Evolutionary conservation across 2,329 filamentous ascomycete species (phyloP).

Genomic region (Aspergillus versicolor): DNA sequence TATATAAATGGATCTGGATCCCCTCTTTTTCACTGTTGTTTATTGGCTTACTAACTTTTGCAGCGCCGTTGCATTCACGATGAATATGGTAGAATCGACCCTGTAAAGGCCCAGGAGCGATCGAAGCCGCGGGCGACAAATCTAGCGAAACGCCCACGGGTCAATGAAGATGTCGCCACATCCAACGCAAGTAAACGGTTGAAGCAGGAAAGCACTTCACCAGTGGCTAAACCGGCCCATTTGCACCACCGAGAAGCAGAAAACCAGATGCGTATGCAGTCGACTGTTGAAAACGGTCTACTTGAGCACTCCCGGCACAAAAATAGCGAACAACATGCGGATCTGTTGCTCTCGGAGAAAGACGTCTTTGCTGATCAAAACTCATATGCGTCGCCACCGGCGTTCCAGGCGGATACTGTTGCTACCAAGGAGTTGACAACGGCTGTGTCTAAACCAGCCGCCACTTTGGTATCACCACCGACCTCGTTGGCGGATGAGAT

Average conservation of each 20-base stretch:
- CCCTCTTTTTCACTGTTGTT: neutral
- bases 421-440: conserved; percentile 30
- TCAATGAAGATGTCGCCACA: conserved; percentile 40
- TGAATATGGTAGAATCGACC: conserved; percentile 63
- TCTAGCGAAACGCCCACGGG: conserved; percentile 55
- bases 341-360: conserved; percentile 18
- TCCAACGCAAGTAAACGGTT: conserved; percentile 29
- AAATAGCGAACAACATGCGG: conserved; percentile 14
- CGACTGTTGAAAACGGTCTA: conserved; percentile 8
- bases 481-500: conserved; percentile 45
- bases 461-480: conserved; percentile 45
- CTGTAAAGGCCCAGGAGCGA: conserved; percentile 61
- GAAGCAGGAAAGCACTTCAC: conserved; percentile 36
- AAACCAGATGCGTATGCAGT: conserved; percentile 15
- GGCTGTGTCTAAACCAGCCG: conserved; percentile 31
- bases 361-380: conserved; percentile 23
- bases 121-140: conserved; percentile 59
- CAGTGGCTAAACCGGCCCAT: conserved; percentile 23
- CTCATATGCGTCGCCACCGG: conserved; percentile 39
- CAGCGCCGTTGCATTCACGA: conserved; percentile 69
- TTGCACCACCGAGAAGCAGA: conserved; percentile 21
- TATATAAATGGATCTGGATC: conserved; percentile 7
- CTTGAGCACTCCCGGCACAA: conserved; percentile 1
- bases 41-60: conserved; percentile 18
- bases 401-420: conserved; percentile 35